Evolutionary conservation across 106 monocot species (phyloP).

Genomic region (Triglochin maritima): DNA sequence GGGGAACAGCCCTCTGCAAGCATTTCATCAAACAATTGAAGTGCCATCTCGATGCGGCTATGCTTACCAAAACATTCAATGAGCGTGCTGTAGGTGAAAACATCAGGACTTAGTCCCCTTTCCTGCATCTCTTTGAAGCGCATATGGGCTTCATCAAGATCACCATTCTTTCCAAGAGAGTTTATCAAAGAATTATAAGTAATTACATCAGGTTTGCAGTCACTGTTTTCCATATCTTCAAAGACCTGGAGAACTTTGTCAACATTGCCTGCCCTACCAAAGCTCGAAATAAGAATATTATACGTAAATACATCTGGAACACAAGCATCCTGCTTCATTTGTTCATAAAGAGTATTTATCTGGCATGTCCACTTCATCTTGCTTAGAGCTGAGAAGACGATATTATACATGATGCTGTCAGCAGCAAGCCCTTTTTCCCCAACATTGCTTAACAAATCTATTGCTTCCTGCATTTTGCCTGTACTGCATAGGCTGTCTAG

Average conservation of each 20-base stretch:
- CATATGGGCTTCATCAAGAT: conserved; percentile 92
- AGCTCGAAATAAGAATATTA: conserved; percentile 85
- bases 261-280: conserved; percentile 60
- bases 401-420: conserved; percentile 73
- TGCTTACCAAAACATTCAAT: conserved; percentile 96
- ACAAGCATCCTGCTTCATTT: conserved; percentile 59
- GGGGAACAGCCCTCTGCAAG: conserved; percentile 62
- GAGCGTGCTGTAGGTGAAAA: conserved; percentile 83
- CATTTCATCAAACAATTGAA: conserved; percentile 92
- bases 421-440: conserved; percentile 65
- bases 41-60: conserved; percentile 79
- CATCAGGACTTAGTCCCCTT: conserved; percentile 83
- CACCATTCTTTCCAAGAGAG: conserved; percentile 75
- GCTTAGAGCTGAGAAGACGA: conserved; percentile 66
- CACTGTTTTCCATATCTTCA: conserved; percentile 68
- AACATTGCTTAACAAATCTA: conserved; percentile 73
- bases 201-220: conserved; percentile 82
- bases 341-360: conserved; percentile 44
- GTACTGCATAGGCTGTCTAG: conserved; percentile 68
- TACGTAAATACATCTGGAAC: conserved; percentile 80
- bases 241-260: conserved; percentile 55
- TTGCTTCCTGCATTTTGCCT: conserved; percentile 66
- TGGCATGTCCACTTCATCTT: conserved; percentile 48
- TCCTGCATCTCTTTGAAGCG: conserved; percentile 93
- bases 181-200: conserved; percentile 98